Conservation (phyloP, 177 flowering plant genomes). For the Vitis hybrid region DNA sequence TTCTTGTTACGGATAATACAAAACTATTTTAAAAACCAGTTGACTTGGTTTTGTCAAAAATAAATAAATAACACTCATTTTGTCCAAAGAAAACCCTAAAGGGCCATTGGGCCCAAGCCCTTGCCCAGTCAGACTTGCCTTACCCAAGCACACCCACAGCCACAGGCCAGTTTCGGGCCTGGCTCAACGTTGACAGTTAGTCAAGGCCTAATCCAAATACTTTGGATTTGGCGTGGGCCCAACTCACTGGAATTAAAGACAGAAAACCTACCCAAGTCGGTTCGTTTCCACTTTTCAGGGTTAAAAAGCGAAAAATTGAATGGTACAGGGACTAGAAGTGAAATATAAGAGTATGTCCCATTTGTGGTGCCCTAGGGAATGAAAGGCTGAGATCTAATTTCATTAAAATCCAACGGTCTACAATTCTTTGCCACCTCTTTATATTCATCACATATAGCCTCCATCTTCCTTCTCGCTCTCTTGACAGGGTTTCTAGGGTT, state of each 20-base stretch:
- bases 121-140: no score
- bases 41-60: no score
- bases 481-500: not conserved
- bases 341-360: not conserved
- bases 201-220: no score
- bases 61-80: no score
- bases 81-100: no score
- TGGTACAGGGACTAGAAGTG: not conserved
- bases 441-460: not conserved
- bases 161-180: no score
- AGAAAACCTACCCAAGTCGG: not conserved
- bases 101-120: no score
- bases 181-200: no score
- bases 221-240: not conserved
- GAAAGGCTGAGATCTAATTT: not conserved
- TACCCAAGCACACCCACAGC: no score
- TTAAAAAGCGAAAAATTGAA: not conserved
- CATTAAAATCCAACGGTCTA: not conserved
- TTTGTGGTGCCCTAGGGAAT: not conserved
- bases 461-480: not conserved
- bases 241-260: not conserved
- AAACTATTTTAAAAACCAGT: no score
- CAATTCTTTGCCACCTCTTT: not conserved
- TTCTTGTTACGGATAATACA: no score
- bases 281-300: no score